phyloP scores from a whole-genome alignment of 495 filamentous ascomycete species.

The Neurospora sp. region DNA sequence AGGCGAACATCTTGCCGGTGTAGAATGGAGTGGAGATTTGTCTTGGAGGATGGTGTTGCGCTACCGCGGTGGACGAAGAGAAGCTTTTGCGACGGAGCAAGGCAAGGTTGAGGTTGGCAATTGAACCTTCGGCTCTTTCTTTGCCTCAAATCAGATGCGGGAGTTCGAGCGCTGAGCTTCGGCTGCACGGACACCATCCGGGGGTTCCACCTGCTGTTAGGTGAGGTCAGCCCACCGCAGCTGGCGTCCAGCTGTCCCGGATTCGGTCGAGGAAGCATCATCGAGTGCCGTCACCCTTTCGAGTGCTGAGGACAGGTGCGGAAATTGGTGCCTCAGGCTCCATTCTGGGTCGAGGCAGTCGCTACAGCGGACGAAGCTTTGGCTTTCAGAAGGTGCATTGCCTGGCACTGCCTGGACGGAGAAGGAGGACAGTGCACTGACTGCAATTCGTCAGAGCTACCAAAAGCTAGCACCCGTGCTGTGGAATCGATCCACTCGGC shows the following conservation, averaged over 20 bases:
- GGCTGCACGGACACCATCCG: neutral
- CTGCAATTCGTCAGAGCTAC: neutral
- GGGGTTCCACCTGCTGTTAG: neutral
- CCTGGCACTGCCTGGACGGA: neutral
- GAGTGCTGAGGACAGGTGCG: neutral
- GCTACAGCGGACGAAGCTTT: neutral
- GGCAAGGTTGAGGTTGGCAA: neutral
- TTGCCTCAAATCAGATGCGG: neutral
- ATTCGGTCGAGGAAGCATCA: neutral
- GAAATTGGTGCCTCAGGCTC: neutral
- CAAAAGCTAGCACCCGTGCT: neutral
- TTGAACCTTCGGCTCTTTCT: neutral
- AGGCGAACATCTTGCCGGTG: slow-evolving; percentile 54
- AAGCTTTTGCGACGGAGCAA: neutral
- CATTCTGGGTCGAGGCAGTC: neutral
- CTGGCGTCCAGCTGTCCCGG: neutral
- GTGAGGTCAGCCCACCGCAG: neutral
- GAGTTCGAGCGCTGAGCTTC: slow-evolving; percentile 5
- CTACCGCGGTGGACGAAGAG: slow-evolving; percentile 1
- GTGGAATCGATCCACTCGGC: neutral
- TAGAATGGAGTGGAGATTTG: slow-evolving; percentile 21
- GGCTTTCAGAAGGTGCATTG: neutral
- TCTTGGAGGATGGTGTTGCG: slow-evolving; percentile 6
- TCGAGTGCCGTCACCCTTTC: neutral
- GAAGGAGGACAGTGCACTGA: neutral